Base-by-base conservation (phyloP, 441 rosid genomes). In the Corymbia calophylla region DNA sequence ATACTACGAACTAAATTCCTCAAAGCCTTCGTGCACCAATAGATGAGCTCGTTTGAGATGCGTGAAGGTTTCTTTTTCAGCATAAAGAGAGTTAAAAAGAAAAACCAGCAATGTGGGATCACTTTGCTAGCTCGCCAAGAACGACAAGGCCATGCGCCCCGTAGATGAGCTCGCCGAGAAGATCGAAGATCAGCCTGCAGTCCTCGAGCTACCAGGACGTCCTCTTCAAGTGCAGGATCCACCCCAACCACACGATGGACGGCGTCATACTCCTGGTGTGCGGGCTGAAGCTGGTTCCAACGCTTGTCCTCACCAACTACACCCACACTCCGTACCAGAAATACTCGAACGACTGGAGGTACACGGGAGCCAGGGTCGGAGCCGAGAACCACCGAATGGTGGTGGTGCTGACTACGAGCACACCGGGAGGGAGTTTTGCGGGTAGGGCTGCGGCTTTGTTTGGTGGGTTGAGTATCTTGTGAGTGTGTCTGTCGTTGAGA, bases 311-410 rank as follows among this genome's bases (percentile, higher is more conserved):
- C 6, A 94, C 97, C 2, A 96, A 97, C 88, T 96, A 95, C 93
- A 97, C 99, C 0, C 95, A 88, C 39, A 93, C 95, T 0, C 92
- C 89, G 25, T 94, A 92, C 89, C 92, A 96, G 3, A 92, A 39
- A 88, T 95, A 91, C 87, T 18, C 95, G 14, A 97, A 97, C 80
- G 94, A 95, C 88, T 93, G 97, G 25, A 93, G 87, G 92, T 95
- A 89, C 81, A 94, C 92, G 0, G 98, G 96, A 0, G 95, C 93
- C 0, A 99, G 99, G 18, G 84, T 95, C 4, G 96, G 97, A 17
- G 94, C 96, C 6, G 95, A 95, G 68, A 95, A 95, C 44, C 94
- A 96, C 80, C 94, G 98, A 99, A 95, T 95, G 95, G 98, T 97
- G 31, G 90, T 94, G 27, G 95, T 95, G n/a, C 86, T 97, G 88